Evolutionary conservation across 257 asterid species (phyloP).

Genomic region (Hygrophila difformis): DNA sequence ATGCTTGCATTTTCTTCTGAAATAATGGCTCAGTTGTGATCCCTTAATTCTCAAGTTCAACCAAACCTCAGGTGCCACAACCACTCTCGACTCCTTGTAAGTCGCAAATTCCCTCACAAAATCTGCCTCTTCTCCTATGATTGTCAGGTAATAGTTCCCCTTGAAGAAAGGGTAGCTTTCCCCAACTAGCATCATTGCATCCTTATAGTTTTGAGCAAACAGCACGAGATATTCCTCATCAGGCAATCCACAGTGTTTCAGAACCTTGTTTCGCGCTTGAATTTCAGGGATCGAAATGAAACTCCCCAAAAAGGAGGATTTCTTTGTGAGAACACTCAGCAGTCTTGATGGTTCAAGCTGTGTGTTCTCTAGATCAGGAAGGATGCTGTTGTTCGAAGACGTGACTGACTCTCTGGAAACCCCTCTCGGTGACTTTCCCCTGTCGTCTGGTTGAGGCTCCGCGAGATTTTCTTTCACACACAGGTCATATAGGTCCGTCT

Average conservation of each 20-base stretch:
- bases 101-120: conserved; percentile 47
- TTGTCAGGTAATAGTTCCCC: conserved; percentile 63
- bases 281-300: conserved; percentile 81
- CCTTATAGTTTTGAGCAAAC: conserved; percentile 46
- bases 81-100: conserved; percentile 63
- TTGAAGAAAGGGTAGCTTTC: conserved; percentile 76
- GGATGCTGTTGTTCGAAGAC: conserved; percentile 33
- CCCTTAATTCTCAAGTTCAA: conserved; percentile 82
- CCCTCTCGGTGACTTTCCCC: conserved; percentile 43
- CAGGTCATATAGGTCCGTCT: conserved; percentile 58
- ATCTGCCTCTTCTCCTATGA: conserved; percentile 44
- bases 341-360: conserved; percentile 70
- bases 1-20: conserved; percentile 69
- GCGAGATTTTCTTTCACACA: conserved; percentile 45
- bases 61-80: conserved; percentile 70
- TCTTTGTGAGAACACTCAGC: conserved; percentile 55
- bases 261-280: conserved; percentile 70
- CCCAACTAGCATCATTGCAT: conserved; percentile 70
- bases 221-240: conserved; percentile 69
- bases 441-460: conserved; percentile 34
- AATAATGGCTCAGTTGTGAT: conserved; percentile 75
- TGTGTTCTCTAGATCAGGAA: conserved; percentile 53
- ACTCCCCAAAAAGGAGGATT: conserved; percentile 53
- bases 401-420: conserved; percentile 21
- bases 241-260: conserved; percentile 64